Evolutionary conservation across 2,329 filamentous ascomycete species (phyloP).

Genomic region (Ophiognomonia clavigignenti-juglandacearum): DNA sequence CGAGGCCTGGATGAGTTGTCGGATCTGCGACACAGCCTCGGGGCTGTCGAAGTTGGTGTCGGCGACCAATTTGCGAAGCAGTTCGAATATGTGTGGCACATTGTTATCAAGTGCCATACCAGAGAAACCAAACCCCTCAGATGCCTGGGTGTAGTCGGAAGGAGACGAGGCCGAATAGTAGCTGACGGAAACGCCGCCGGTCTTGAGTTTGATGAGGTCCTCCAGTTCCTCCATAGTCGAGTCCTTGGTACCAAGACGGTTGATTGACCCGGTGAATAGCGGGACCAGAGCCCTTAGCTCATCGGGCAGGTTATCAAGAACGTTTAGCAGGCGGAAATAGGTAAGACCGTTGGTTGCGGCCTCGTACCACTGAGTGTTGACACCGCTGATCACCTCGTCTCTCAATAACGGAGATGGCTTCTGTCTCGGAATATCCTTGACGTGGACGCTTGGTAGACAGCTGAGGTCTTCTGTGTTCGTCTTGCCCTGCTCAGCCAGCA

Average conservation of each 20-base stretch:
- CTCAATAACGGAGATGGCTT: conserved; percentile 58
- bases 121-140: conserved; percentile 77
- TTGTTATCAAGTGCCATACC: conserved; percentile 89
- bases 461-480: conserved; percentile 80
- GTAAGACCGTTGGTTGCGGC: conserved; percentile 93
- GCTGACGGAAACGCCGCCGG: conserved; percentile 79
- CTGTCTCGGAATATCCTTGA: conserved; percentile 79
- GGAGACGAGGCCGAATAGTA: conserved; percentile 82
- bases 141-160: conserved; percentile 61
- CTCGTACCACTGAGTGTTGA: conserved; percentile 82
- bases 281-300: conserved; percentile 82
- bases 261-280: conserved; percentile 85
- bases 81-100: conserved; percentile 83
- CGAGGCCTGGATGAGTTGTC: conserved; percentile 79
- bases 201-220: conserved; percentile 93
- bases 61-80: conserved; percentile 72
- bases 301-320: conserved; percentile 72
- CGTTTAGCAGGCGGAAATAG: conserved; percentile 88
- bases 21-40: conserved; percentile 74
- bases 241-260: conserved; percentile 84
- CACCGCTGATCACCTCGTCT: conserved; percentile 60
- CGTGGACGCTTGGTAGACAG: conserved; percentile 81
- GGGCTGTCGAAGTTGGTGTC: conserved; percentile 88
- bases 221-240: conserved; percentile 93
- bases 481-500: conserved; percentile 78